phyloP scores from a whole-genome alignment of 768 basidiomycete species.

The Boletus huronensis region DNA sequence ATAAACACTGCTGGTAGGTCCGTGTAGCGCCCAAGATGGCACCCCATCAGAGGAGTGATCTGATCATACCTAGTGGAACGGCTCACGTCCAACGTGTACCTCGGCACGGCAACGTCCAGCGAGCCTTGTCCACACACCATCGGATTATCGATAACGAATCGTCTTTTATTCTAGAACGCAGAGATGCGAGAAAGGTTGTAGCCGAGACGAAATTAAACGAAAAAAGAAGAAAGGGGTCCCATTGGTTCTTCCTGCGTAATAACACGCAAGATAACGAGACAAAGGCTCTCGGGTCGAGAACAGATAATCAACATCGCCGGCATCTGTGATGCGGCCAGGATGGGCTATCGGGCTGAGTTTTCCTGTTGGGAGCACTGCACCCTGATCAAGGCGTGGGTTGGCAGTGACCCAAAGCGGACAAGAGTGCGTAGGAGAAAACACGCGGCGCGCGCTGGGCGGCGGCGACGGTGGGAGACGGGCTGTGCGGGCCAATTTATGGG shows the following conservation, averaged over 20 bases:
- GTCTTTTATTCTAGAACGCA: constrained; percentile 6
- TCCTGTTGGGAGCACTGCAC: background rate
- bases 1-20: background rate
- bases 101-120: background rate
- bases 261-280: background rate
- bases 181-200: background rate
- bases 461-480: constrained; percentile 15
- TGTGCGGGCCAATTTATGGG: constrained; percentile 1
- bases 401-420: background rate
- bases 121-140: background rate
- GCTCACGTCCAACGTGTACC: background rate
- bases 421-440: constrained; percentile 16
- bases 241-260: constrained; percentile 8
- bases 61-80: background rate
- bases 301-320: background rate
- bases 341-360: background rate
- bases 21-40: background rate
- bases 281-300: background rate
- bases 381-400: background rate
- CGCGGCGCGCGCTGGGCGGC: constrained; percentile 16
- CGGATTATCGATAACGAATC: constrained; percentile 16
- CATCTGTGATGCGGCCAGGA: background rate
- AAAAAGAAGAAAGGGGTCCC: background rate
- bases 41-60: background rate
- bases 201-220: constrained; percentile 11